phyloP scores from a whole-genome alignment of 257 asterid species.

The Penstemon barbatus region DNA sequence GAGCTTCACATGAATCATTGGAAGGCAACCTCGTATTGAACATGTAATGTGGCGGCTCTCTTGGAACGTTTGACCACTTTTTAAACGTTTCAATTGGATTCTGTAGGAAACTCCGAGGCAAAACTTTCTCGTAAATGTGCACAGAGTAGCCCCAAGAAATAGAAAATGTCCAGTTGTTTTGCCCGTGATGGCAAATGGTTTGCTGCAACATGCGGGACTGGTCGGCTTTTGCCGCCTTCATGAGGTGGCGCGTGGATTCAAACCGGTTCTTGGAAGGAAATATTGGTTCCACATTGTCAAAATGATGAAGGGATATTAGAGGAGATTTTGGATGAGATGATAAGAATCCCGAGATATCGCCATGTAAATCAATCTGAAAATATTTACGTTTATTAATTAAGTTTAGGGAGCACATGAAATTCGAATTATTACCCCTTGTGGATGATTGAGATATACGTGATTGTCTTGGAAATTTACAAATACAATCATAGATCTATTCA shows the following conservation, averaged over 20 bases:
- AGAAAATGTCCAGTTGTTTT: conserved; percentile 61
- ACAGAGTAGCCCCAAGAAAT: conserved; percentile 82
- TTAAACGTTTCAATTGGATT: conserved; percentile 62
- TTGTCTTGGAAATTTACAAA: neutral
- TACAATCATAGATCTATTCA: neutral
- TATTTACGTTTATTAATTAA: too few relatives aligned
- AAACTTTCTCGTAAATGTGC: conserved; percentile 54
- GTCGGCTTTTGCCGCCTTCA: conserved; percentile 66
- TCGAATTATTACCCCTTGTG: too few relatives aligned
- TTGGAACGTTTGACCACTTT: conserved; percentile 33
- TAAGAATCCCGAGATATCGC: conserved; percentile 66
- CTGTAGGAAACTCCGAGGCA: conserved; percentile 56
- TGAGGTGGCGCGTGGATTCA: conserved; percentile 59
- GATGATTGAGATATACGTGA: neutral
- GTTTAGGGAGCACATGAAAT: too few relatives aligned
- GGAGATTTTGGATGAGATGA: conserved; percentile 68
- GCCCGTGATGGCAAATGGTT: conserved; percentile 60
- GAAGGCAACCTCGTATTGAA: conserved; percentile 58
- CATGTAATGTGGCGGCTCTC: conserved; percentile 49
- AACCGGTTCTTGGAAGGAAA: conserved; percentile 55
- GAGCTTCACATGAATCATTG: conserved; percentile 48
- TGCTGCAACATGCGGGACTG: conserved; percentile 74
- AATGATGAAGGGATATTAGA: conserved; percentile 72
- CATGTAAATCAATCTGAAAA: conserved; percentile 63
- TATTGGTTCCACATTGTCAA: conserved; percentile 57